These are phyloP conservation scores for Fusarium sp. DNA, from an alignment of 2,329 filamentous ascomycete species.

Conservation along the genomic window DNA sequence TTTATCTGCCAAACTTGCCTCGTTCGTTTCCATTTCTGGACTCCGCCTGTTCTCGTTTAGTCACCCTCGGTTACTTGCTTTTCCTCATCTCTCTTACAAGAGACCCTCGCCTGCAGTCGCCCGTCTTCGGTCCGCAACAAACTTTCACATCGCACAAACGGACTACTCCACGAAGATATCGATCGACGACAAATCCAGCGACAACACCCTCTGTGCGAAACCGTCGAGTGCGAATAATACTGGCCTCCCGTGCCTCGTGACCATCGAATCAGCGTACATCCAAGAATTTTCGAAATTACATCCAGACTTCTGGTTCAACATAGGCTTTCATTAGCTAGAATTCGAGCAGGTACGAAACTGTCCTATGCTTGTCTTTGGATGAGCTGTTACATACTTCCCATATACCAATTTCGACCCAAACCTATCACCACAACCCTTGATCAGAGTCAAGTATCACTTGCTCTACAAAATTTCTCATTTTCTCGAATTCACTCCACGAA, in stretches of 20 bases:
- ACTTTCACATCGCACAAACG: conserved; percentile 37
- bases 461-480: background rate
- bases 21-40: conserved; percentile 36
- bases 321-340: conserved; percentile 7
- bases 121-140: conserved; percentile 41
- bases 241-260: conserved; percentile 13
- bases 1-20: conserved; percentile 37
- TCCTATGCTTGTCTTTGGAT: background rate
- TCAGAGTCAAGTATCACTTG: background rate
- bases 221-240: conserved; percentile 26
- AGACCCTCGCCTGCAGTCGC: conserved; percentile 40
- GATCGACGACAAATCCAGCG: conserved; percentile 22
- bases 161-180: conserved; percentile 31
- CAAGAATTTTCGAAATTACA: conserved; percentile 8
- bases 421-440: background rate
- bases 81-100: conserved; percentile 26
- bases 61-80: conserved; percentile 26
- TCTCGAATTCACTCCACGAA: background rate
- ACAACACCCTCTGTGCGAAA: conserved; percentile 5
- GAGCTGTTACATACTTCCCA: background rate
- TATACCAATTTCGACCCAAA: background rate
- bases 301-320: conserved; percentile 10
- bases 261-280: conserved; percentile 1
- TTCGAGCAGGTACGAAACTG: conserved; percentile 34
- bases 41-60: conserved; percentile 27